Conservation (phyloP, 2,329 filamentous ascomycete species). For the Seiridium unicorne region DNA sequence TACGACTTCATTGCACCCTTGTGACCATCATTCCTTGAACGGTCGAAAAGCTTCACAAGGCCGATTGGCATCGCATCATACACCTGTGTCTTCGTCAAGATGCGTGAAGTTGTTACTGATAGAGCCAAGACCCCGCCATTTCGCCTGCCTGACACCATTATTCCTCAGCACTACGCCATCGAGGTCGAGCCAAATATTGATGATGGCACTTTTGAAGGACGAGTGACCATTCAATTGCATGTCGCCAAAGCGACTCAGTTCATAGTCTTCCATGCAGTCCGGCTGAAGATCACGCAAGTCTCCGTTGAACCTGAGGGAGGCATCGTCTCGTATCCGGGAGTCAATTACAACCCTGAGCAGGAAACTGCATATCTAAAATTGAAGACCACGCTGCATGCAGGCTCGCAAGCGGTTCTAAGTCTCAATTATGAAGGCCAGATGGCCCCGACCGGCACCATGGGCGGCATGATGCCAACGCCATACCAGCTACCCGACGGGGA, state of each 20-base stretch:
- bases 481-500: background rate
- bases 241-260: background rate
- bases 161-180: constrained; percentile 3
- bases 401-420: background rate
- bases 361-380: background rate
- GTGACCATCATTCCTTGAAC: too few relatives aligned
- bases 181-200: constrained; percentile 4
- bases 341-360: constrained; percentile 1
- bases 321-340: background rate
- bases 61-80: too few relatives aligned
- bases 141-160: constrained; percentile 1
- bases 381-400: background rate
- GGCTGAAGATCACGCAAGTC: background rate
- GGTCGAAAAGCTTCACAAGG: too few relatives aligned
- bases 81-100: background rate
- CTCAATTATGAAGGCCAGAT: background rate
- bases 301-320: background rate
- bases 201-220: background rate
- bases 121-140: background rate
- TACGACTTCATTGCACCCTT: too few relatives aligned
- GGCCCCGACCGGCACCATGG: background rate
- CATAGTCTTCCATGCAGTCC: constrained; percentile 5
- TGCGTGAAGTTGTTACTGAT: background rate
- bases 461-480: constrained; percentile 3
- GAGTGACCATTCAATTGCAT: background rate